These are phyloP conservation scores for Teunomyces lycoperdinae DNA, from an alignment of 805 yeast species.

Conservation along the genomic window DNA sequence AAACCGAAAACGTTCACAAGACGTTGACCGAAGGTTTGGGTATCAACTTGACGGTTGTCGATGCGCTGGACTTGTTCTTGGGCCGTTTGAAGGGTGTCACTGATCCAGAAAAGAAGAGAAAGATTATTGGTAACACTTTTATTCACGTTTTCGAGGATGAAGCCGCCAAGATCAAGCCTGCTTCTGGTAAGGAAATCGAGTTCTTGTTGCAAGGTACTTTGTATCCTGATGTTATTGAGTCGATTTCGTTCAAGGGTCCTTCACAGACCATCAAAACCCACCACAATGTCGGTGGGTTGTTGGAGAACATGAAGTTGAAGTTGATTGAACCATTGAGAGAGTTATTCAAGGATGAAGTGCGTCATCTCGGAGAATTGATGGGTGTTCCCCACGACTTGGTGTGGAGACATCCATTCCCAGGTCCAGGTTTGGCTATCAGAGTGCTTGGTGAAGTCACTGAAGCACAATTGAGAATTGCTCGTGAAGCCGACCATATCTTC, in stretches of 20 bases:
- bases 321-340: constrained; percentile 98
- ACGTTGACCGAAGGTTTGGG: constrained; percentile 92
- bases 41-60: constrained; percentile 90
- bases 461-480: constrained; percentile 90
- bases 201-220: constrained; percentile 94
- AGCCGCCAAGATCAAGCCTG: constrained; percentile 88
- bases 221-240: constrained; percentile 98
- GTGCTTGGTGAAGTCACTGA: constrained; percentile 95
- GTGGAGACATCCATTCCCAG: constrained; percentile 99
- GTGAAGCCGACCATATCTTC: constrained; percentile 95
- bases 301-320: constrained; percentile 97
- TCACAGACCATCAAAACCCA: constrained; percentile 99
- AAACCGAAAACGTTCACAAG: constrained; percentile 83
- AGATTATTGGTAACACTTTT: constrained; percentile 96
- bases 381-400: constrained; percentile 96
- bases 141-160: constrained; percentile 96
- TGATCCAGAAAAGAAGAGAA: constrained; percentile 98
- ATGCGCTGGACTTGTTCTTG: constrained; percentile 89
- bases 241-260: constrained; percentile 98
- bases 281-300: constrained; percentile 97
- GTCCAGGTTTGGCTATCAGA: constrained; percentile 99
- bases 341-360: constrained; percentile 97
- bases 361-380: constrained; percentile 89
- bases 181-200: constrained; percentile 86
- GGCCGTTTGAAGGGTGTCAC: constrained; percentile 86